These are phyloP conservation scores for Planoprotostelium fungivorum DNA, from an alignment of 78 protist genomes.

Conservation along the genomic window DNA sequence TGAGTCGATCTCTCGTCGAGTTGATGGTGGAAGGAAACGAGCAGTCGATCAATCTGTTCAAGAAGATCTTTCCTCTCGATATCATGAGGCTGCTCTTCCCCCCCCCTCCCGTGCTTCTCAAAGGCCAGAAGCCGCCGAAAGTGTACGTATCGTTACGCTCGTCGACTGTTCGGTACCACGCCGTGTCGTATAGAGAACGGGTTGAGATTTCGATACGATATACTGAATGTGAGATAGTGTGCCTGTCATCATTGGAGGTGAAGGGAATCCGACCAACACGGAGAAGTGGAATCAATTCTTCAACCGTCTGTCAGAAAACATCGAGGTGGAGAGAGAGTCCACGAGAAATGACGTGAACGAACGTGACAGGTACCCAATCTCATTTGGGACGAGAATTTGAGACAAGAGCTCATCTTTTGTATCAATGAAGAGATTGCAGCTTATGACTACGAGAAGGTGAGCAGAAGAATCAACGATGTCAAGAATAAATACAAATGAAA, in stretches of 20 bases:
- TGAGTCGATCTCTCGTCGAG: neutral
- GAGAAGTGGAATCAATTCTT: neutral
- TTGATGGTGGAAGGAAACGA: neutral
- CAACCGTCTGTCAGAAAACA: neutral
- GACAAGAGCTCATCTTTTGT: neutral
- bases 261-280: neutral
- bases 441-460: neutral
- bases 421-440: neutral
- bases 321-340: neutral
- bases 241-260: neutral
- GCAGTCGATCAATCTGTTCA: neutral
- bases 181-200: too few species aligned
- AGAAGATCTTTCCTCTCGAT: neutral
- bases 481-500: too few species aligned
- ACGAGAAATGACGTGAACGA: too few species aligned
- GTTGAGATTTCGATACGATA: neutral
- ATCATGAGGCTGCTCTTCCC: neutral
- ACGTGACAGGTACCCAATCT: neutral
- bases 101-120: neutral
- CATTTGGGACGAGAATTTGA: neutral
- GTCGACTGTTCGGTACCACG: too few species aligned
- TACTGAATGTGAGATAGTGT: neutral
- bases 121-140: neutral
- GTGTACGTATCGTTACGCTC: too few species aligned
- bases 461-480: neutral